These are phyloP conservation scores for Ceraceosorus guamensis DNA, from an alignment of 1,284 basidiomycete species.

Conservation along the genomic window DNA sequence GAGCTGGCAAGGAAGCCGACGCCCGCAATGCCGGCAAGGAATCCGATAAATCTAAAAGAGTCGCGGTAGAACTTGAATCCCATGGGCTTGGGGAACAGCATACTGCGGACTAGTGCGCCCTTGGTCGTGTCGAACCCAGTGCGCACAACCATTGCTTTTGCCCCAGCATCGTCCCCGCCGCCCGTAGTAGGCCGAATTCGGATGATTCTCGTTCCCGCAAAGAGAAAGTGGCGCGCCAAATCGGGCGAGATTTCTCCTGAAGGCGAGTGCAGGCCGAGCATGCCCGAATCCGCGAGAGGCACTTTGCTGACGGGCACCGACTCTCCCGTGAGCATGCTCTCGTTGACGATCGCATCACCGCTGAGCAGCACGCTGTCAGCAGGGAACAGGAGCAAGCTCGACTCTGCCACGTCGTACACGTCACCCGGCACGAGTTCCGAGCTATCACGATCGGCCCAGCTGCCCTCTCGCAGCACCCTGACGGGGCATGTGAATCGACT, in stretches of 20 bases:
- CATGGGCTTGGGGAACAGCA: slow-evolving; percentile 98
- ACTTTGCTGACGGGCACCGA: slow-evolving; percentile 86
- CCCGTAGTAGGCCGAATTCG: slow-evolving; percentile 62
- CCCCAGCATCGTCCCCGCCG: slow-evolving; percentile 48
- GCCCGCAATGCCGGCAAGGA: slow-evolving; percentile 78
- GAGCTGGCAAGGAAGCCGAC: slow-evolving; percentile 64
- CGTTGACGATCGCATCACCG: slow-evolving; percentile 95
- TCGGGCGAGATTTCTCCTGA: slow-evolving; percentile 58
- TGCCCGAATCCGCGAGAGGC: slow-evolving; percentile 53
- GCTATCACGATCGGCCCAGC: slow-evolving; percentile 58
- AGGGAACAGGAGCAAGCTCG: slow-evolving; percentile 70
- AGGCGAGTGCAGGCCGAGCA: slow-evolving; percentile 26
- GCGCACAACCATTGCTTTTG: slow-evolving; percentile 80
- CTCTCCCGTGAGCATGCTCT: slow-evolving; percentile 96
- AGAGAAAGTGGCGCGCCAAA: slow-evolving; percentile 77
- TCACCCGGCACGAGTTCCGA: slow-evolving; percentile 83
- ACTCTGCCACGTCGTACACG: slow-evolving; percentile 75
- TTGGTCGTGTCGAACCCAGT: slow-evolving; percentile 98
- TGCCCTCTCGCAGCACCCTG: slow-evolving; percentile 63
- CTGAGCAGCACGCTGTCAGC: slow-evolving; percentile 86
- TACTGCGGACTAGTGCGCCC: slow-evolving; percentile 87
- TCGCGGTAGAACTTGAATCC: slow-evolving; percentile 90
- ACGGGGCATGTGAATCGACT: slow-evolving; percentile 81
- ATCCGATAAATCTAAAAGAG: slow-evolving; percentile 90
- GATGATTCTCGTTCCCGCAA: slow-evolving; percentile 85